Evolutionary conservation across 805 yeast genomes (phyloP), one percentile per base, ranked within the genome.

Genomic region (Metschnikowia kofuensis): DNA sequence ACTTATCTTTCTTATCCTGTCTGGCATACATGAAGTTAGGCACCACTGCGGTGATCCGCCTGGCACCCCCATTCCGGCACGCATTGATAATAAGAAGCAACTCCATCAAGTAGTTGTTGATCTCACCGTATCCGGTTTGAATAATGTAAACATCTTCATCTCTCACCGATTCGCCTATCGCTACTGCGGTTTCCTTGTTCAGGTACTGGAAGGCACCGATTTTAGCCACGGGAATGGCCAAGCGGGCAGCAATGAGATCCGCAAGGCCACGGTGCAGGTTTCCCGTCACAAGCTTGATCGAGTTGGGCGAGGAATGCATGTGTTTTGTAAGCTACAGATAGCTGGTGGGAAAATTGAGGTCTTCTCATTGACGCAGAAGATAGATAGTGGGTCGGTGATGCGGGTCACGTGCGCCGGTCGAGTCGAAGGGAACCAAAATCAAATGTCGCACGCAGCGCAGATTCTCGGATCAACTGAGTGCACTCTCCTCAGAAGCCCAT

Each of bases 1-100:
- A 80, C 63, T 87, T 87, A 64, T 87, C 95, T 68, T 87, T 87
- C 64, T 89, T 78, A 65, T 87, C 95, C 66, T 87, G 95, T 72
- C 95, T 80, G n/a, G 94, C 94, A 58, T 87, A 87, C 10, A 91
- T 91, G 67, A 85, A 87, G 64, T 83, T 86, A 45, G 95, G 94
- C 54, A 87, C 78, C n/a, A 87, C 87, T 6, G 88, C 94, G 2
- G 92, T 86, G 63, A 87, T 84, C 64, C 89, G 78, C 64, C 94
- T 78, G 15, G 92, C 94, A 46, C 89, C 82, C 9, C 94, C 94
- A 2, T 87, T 84, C 60, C 84, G 83, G 66, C 92, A 87, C 14
- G 94, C 92, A 60, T 85, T 84, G 54, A 87, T 85, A 83, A 86
- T 84, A 60, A 87, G 84, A 55, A 87, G 67, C 35, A 87, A 69